Percentiles rank a stretch among this genome's conserved stretches.
These are phyloP conservation scores for Telopea speciosissima DNA, from an alignment of 177 flowering plant genomes.

Conservation along the genomic window DNA sequence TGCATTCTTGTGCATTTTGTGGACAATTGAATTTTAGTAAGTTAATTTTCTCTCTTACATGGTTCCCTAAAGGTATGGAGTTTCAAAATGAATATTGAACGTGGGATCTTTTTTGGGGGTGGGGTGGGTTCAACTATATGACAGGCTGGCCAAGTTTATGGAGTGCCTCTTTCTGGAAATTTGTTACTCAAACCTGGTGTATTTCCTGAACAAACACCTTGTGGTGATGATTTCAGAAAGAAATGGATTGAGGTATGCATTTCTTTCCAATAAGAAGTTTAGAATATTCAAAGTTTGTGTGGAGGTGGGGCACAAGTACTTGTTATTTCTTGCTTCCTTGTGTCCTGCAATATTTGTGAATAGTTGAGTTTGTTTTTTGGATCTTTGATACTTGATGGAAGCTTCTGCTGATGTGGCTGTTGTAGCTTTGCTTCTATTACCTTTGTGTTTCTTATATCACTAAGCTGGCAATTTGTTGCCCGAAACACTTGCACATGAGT, in stretches of 20 bases:
- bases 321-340: neutral
- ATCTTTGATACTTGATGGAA: neutral
- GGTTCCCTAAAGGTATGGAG: neutral
- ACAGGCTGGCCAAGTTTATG: constrained; percentile 99
- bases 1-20: neutral
- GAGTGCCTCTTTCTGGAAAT: constrained; percentile 78
- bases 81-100: constrained; percentile 12
- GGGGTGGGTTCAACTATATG: constrained; percentile 15
- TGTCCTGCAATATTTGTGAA: neutral
- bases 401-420: neutral
- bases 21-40: neutral
- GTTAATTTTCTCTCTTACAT: neutral
- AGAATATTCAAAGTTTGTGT: neutral
- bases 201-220: constrained; percentile 79
- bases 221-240: constrained; percentile 75
- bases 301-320: neutral
- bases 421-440: neutral
- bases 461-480: too few species aligned
- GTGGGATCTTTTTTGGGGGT: constrained; percentile 9
- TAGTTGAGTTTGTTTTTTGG: neutral
- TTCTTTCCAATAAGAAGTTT: neutral
- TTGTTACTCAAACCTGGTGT: constrained; percentile 61
- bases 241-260: constrained; percentile 90
- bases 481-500: too few species aligned
- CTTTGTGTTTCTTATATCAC: neutral